Percentiles rank a stretch among this genome's conserved stretches.
phyloP scores from a whole-genome alignment of 2,329 filamentous ascomycete genomes.

The Aspergillus pseudoglaucus region DNA sequence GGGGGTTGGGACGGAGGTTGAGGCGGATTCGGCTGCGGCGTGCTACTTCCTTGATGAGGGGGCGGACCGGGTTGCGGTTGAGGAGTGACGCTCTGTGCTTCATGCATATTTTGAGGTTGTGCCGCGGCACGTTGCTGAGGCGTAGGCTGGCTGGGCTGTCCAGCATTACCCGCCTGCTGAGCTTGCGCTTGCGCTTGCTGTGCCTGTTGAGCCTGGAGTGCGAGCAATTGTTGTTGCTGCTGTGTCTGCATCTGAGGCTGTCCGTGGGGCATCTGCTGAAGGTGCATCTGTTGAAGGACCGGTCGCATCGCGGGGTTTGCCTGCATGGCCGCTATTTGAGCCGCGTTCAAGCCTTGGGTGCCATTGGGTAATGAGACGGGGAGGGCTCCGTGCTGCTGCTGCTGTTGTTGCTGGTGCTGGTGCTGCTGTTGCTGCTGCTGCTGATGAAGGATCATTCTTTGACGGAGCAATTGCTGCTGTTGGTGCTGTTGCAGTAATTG shows the following conservation, averaged over 20 bases:
- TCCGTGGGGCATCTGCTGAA: slow-evolving; percentile 36
- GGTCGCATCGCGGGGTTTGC: slow-evolving; percentile 35
- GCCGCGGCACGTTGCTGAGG: slow-evolving; percentile 36
- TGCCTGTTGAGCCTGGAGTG: slow-evolving; percentile 26
- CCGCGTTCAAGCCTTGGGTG: slow-evolving; percentile 33
- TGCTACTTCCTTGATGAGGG: slow-evolving; percentile 32
- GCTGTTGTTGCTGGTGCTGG: slow-evolving; percentile 29
- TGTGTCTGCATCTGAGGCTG: slow-evolving; percentile 39
- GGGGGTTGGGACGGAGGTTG: slow-evolving; percentile 30
- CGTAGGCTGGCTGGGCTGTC: slow-evolving; percentile 32
- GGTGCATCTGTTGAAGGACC: slow-evolving; percentile 33
- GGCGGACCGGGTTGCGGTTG: slow-evolving; percentile 39
- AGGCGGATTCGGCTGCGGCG: slow-evolving; percentile 29
- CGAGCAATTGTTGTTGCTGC: slow-evolving; percentile 36
- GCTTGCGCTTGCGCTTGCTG: slow-evolving; percentile 29
- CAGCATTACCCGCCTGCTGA: slow-evolving; percentile 22
- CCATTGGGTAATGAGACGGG: slow-evolving; percentile 38
- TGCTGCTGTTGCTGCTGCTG: slow-evolving; percentile 22
- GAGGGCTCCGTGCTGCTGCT: slow-evolving; percentile 28
- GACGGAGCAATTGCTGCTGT: slow-evolving; percentile 21
- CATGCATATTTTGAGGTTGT: slow-evolving; percentile 38
- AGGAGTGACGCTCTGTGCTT: slow-evolving; percentile 35
- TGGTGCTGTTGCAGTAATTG: slow-evolving; percentile 42
- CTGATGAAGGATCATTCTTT: slow-evolving; percentile 23
- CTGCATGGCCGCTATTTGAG: slow-evolving; percentile 40